phyloP scores from a whole-genome alignment of 1,284 basidiomycete species.

The Cryptococcus depauperatus region DNA sequence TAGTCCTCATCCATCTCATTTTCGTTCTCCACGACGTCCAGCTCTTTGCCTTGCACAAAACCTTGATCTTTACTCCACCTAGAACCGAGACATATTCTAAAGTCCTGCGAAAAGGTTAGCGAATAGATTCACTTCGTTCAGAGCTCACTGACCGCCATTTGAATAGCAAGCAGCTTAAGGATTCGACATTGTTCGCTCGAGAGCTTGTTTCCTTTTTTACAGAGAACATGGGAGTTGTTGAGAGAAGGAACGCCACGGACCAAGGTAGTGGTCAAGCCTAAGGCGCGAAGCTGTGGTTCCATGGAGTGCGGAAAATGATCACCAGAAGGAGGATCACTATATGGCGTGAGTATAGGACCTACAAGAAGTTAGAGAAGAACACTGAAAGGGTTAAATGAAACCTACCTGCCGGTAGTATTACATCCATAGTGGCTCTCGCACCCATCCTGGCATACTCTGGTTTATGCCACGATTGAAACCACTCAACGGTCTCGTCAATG shows the following conservation, averaged over 20 bases:
- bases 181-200: slow-evolving; percentile 79
- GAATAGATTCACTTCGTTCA: neutral
- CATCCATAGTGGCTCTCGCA: slow-evolving; percentile 65
- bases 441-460: slow-evolving; percentile 89
- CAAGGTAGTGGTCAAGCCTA: slow-evolving; percentile 80
- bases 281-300: slow-evolving; percentile 86
- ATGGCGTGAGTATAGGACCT: slow-evolving; percentile 48
- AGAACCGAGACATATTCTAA: slow-evolving; percentile 62
- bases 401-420: slow-evolving; percentile 61
- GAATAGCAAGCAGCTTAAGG: slow-evolving; percentile 76
- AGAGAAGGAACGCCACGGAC: slow-evolving; percentile 82
- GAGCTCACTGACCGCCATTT: slow-evolving; percentile 56
- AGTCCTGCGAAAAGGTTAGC: slow-evolving; percentile 41
- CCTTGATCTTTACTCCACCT: slow-evolving; percentile 68
- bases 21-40: slow-evolving; percentile 32
- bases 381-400: slow-evolving; percentile 1
- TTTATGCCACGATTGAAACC: slow-evolving; percentile 86
- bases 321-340: slow-evolving; percentile 58
- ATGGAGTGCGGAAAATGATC: slow-evolving; percentile 89
- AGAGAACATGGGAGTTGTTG: slow-evolving; percentile 70
- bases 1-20: slow-evolving; percentile 37
- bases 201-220: slow-evolving; percentile 71
- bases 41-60: slow-evolving; percentile 53
- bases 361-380: neutral
- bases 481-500: slow-evolving; percentile 80